A percentile compares a stretch with the other conserved stretches of the same genome.
These are phyloP conservation scores for Pythium graminicola DNA, from an alignment of 352 stramenopile genomes.

Conservation along the genomic window DNA sequence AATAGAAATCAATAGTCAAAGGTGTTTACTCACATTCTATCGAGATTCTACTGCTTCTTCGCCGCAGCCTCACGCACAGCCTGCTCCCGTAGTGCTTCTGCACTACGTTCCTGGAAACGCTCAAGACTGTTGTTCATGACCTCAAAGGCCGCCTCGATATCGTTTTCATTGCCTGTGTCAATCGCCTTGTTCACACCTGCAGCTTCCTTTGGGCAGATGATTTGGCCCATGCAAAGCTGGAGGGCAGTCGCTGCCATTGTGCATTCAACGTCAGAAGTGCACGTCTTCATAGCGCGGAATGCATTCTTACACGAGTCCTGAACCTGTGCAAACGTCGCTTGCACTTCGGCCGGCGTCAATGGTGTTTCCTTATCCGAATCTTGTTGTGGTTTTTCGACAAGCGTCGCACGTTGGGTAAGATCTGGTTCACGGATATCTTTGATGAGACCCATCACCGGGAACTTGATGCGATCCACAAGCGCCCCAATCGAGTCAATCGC, in stretches of 20 bases:
- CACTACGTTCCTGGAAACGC: constrained; percentile 72
- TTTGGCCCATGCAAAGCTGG: constrained; percentile 84
- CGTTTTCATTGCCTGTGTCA: constrained; percentile 48
- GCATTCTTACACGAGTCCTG: constrained; percentile 78
- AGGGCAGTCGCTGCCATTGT: constrained; percentile 81
- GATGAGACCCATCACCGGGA: constrained; percentile 47
- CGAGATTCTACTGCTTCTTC: constrained; percentile 22
- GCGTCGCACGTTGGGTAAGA: constrained; percentile 36
- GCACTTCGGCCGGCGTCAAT: constrained; percentile 62
- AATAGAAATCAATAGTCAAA: not conserved
- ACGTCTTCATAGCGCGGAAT: constrained; percentile 73
- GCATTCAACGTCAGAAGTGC: constrained; percentile 70
- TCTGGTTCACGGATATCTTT: constrained; percentile 44
- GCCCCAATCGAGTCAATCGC: constrained; percentile 68
- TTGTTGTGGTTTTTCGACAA: constrained; percentile 35
- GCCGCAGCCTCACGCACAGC: constrained; percentile 58
- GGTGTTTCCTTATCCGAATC: constrained; percentile 35
- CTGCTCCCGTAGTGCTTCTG: constrained; percentile 64
- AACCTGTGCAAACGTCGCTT: constrained; percentile 78
- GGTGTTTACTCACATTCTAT: not conserved
- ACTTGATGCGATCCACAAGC: constrained; percentile 80
- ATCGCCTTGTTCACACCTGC: constrained; percentile 61
- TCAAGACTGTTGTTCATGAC: constrained; percentile 70
- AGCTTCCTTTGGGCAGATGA: constrained; percentile 74
- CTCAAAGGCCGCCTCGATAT: constrained; percentile 71